phyloP scores from a whole-genome alignment of 805 yeast species.

The Metschnikowia colocasiae region DNA sequence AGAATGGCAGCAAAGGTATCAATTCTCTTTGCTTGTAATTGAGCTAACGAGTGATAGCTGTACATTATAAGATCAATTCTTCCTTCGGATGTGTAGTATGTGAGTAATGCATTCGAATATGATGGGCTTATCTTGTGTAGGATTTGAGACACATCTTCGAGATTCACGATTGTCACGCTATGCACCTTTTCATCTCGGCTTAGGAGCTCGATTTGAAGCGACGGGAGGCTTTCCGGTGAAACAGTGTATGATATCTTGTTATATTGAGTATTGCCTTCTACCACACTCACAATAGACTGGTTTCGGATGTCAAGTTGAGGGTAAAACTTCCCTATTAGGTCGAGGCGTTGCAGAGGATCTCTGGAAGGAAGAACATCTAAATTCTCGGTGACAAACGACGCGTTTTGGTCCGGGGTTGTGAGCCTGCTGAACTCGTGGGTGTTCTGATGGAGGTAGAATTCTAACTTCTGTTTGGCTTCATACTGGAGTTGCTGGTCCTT shows the following conservation, averaged over 20 bases:
- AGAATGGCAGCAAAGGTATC: slow-evolving; percentile 22
- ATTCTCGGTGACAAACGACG: slow-evolving; percentile 19
- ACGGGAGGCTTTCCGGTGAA: slow-evolving; percentile 8
- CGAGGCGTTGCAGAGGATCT: slow-evolving; percentile 29
- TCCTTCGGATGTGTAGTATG: slow-evolving; percentile 22
- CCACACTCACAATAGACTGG: slow-evolving; percentile 1
- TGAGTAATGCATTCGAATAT: slow-evolving; percentile 17
- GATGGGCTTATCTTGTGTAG: slow-evolving; percentile 17
- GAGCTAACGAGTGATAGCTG: slow-evolving; percentile 32
- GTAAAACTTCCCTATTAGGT: slow-evolving; percentile 24
- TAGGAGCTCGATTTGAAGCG: slow-evolving; percentile 6
- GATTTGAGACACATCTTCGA: slow-evolving; percentile 1
- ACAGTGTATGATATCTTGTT: slow-evolving; percentile 4
- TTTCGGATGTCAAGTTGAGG: slow-evolving; percentile 22
- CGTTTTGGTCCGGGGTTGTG: slow-evolving; percentile 13
- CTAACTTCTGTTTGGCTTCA: slow-evolving; percentile 16
- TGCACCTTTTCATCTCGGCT: slow-evolving; percentile 10
- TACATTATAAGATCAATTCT: slow-evolving; percentile 30
- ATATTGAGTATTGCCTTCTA: neutral
- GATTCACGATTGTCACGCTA: slow-evolving; percentile 7
- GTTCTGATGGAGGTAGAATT: slow-evolving; percentile 17
- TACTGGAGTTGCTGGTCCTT: slow-evolving; percentile 14
- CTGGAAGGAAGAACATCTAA: slow-evolving; percentile 35
- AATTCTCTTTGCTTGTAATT: slow-evolving; percentile 22
- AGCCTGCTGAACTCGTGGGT: slow-evolving; percentile 12